A percentile compares a stretch with the other conserved stretches of the same genome.
These are phyloP conservation scores for Skeletonema grethae DNA, from an alignment of 108 stramenopile species.

Conservation along the genomic window DNA sequence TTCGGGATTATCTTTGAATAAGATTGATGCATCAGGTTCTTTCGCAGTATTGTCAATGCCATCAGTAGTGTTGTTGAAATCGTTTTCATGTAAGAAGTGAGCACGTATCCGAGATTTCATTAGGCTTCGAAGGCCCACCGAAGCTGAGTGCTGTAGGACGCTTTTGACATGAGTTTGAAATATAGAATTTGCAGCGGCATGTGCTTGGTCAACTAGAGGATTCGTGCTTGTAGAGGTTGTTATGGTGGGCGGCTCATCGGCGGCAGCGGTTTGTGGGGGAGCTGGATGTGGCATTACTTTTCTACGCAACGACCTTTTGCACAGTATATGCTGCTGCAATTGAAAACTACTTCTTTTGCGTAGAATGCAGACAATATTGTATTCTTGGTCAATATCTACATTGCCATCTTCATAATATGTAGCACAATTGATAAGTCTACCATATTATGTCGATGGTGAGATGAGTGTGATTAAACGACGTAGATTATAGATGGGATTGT, in stretches of 20 bases:
- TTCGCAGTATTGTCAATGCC: not conserved
- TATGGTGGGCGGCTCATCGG: not conserved
- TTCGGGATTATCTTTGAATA: conserved; percentile 6
- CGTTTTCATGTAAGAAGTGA: not conserved
- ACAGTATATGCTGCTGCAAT: no score
- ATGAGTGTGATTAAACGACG: no score
- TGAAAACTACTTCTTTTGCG: no score
- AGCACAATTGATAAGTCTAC: no score
- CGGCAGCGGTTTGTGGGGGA: not conserved
- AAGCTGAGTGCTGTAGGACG: conserved; percentile 12
- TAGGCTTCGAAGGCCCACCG: conserved; percentile 7
- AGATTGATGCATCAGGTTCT: not conserved
- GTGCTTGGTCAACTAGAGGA: conserved; percentile 13
- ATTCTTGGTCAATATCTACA: no score
- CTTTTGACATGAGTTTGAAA: conserved; percentile 10
- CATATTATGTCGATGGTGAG: no score
- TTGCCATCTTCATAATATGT: no score
- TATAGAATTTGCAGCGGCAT: not conserved
- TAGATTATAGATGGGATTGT: no score
- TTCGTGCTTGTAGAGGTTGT: not conserved
- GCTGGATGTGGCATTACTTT: not conserved
- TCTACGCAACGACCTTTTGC: not conserved
- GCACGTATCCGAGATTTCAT: conserved; percentile 7
- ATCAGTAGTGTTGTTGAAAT: not conserved
- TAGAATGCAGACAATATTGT: no score